Conservation (phyloP, 2,329 filamentous ascomycete genomes). For the Hypomyces perniciosus region DNA sequence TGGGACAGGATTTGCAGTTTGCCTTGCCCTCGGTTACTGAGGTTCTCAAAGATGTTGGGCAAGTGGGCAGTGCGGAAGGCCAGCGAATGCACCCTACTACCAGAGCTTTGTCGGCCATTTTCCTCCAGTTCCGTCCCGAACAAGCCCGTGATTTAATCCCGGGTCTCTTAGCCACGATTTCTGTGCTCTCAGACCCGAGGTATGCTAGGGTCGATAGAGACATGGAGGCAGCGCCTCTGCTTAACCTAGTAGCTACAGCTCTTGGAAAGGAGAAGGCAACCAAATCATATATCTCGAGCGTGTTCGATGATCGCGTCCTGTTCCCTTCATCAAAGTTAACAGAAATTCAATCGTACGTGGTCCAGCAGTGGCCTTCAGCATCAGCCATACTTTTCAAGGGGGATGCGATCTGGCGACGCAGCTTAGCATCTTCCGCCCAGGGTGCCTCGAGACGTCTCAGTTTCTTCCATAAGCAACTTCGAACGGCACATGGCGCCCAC, state of each 20-base stretch:
- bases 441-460: constrained; percentile 7
- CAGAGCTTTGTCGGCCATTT: constrained; percentile 24
- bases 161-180: constrained; percentile 27
- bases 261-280: constrained; percentile 16
- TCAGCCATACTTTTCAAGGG: constrained; percentile 19
- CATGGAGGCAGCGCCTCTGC: constrained; percentile 23
- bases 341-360: constrained; percentile 22
- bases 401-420: constrained; percentile 19
- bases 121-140: constrained; percentile 24
- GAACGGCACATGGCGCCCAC: constrained; percentile 23
- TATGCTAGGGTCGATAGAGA: constrained; percentile 11
- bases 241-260: constrained; percentile 22
- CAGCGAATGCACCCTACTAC: constrained; percentile 11
- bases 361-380: constrained; percentile 24
- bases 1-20: constrained; percentile 19
- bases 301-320: constrained; percentile 15
- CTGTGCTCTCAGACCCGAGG: constrained; percentile 25
- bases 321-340: constrained; percentile 17
- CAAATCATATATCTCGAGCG: constrained; percentile 15
- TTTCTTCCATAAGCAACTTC: constrained; percentile 25
- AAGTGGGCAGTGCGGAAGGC: constrained; percentile 5
- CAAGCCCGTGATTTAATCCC: constrained; percentile 24
- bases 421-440: not conserved
- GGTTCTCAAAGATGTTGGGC: constrained; percentile 18
- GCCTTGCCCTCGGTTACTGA: constrained; percentile 26